Evolutionary conservation across 148 eudicot genomes (phyloP).

Genomic region (Cornus kousa): DNA sequence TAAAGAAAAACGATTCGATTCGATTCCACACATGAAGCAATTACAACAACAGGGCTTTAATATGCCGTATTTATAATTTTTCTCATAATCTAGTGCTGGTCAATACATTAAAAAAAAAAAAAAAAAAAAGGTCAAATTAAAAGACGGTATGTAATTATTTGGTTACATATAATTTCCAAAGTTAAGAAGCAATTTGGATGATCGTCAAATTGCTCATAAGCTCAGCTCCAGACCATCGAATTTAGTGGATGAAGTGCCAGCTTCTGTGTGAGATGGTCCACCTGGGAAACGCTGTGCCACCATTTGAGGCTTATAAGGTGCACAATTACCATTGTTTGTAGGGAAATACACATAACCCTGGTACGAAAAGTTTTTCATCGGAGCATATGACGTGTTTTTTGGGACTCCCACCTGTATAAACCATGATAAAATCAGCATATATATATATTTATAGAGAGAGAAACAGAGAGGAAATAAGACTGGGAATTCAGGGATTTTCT

Average conservation of each 20-base stretch:
- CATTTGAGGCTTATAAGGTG: conserved; percentile 2
- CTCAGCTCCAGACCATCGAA: neutral
- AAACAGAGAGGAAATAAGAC: neutral
- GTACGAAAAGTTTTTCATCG: conserved; percentile 7
- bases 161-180: no score
- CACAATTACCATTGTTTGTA: conserved; percentile 11
- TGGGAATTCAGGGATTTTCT: neutral
- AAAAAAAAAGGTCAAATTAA: no score
- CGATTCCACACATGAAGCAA: no score
- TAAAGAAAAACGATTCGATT: no score
- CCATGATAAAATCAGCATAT: neutral
- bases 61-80: no score
- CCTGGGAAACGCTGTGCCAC: no score
- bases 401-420: conserved; percentile 16
- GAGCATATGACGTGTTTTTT: conserved; percentile 7
- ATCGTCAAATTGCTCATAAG: neutral
- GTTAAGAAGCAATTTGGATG: no score
- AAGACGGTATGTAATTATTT: no score
- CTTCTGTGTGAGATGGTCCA: neutral
- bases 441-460: no score
- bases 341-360: conserved; percentile 16
- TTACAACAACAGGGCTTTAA: no score
- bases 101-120: no score
- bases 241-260: neutral
- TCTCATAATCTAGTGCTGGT: no score